Evolutionary conservation across 441 rosid species (phyloP).

Genomic region (Adansonia grandidieri): DNA sequence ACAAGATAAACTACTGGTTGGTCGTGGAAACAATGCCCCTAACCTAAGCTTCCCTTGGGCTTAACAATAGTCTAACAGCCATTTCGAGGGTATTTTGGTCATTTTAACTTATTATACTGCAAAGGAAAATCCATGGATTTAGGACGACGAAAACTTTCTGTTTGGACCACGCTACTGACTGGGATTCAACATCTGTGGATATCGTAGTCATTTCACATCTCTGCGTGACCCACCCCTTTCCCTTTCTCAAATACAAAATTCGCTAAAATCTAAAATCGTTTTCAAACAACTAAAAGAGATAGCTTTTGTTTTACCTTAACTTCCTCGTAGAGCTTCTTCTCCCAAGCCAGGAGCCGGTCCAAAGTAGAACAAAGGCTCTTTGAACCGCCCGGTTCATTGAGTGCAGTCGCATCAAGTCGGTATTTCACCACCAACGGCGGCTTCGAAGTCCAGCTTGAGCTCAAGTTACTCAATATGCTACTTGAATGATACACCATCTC

Average conservation of each 20-base stretch:
- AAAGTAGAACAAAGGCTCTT: conserved; percentile 82
- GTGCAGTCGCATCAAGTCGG: conserved; percentile 60
- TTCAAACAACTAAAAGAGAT: background rate
- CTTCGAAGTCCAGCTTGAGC: conserved; percentile 93
- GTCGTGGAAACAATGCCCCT: background rate
- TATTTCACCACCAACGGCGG: conserved; percentile 91
- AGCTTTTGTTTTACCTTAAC: conserved; percentile 60
- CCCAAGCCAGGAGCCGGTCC: conserved; percentile 95
- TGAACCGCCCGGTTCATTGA: conserved; percentile 60
- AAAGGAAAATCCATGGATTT: background rate
- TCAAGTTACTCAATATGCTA: conserved; percentile 75
- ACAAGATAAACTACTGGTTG: too few species aligned
- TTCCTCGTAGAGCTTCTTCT: conserved; percentile 87
- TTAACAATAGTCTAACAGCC: too few species aligned
- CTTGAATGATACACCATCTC: conserved; percentile 93
- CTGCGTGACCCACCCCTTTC: too few species aligned
- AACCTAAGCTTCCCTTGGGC: background rate
- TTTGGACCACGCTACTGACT: conserved; percentile 11
- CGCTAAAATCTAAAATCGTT: background rate
- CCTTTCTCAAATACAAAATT: background rate
- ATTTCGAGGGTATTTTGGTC: conserved; percentile 32
- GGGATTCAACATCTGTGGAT: too few species aligned
- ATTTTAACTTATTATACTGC: background rate
- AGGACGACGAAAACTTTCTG: conserved; percentile 23
- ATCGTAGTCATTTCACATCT: too few species aligned